A percentile compares a stretch with the other conserved stretches of the same genome.
phyloP scores from a whole-genome alignment of 805 yeast species.

The Starmerella lactis-condensi region DNA sequence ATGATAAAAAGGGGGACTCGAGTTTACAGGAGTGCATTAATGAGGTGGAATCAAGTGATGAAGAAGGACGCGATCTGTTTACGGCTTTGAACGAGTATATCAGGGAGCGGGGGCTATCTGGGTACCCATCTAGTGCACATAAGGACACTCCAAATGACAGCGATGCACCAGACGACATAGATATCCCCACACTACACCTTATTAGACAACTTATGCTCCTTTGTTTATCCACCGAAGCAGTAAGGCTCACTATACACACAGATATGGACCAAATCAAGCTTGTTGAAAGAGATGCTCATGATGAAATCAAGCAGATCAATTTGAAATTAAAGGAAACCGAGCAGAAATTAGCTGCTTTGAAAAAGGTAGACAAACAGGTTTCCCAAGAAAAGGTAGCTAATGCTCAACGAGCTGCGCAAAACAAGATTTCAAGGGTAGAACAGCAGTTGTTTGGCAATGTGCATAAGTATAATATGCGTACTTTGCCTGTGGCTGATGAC shows the following conservation, averaged over 20 bases:
- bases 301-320: conserved; percentile 17
- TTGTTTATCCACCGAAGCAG: conserved; percentile 22
- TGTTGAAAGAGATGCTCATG: conserved; percentile 17
- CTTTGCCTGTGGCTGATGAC: conserved; percentile 22
- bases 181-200: conserved; percentile 13
- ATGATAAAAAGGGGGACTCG: conserved; percentile 18
- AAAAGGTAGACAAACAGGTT: conserved; percentile 14
- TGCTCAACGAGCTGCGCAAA: conserved; percentile 16
- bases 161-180: background rate
- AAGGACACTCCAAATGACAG: background rate
- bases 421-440: conserved; percentile 18
- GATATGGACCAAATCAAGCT: conserved; percentile 20
- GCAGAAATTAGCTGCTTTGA: conserved; percentile 14
- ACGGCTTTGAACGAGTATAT: background rate
- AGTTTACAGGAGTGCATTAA: conserved; percentile 15
- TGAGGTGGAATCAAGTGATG: conserved; percentile 19
- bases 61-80: background rate
- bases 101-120: too few species aligned
- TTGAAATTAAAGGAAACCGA: conserved; percentile 16
- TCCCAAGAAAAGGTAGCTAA: conserved; percentile 18
- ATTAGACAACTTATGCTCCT: conserved; percentile 18
- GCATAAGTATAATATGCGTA: conserved; percentile 21
- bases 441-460: conserved; percentile 17
- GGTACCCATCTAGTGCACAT: background rate
- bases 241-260: conserved; percentile 20